A percentile compares a stretch with the other conserved stretches of the same genome.
phyloP scores from a whole-genome alignment of 2,329 filamentous ascomycete species.

The Nigrospora oryzae region DNA sequence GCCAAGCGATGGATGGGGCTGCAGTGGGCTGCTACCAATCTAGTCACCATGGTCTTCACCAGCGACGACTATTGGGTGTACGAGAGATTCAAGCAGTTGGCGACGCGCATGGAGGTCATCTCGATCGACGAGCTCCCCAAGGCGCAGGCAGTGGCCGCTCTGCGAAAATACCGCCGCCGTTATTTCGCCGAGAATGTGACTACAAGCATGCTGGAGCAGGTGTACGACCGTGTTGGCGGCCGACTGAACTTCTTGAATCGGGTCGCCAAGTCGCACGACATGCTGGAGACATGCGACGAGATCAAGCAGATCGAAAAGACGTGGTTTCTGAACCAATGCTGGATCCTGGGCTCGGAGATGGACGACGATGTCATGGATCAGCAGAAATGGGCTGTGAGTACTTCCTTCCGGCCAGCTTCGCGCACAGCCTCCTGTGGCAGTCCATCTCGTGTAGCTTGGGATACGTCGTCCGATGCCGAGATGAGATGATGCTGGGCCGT shows the following conservation, averaged over 20 bases:
- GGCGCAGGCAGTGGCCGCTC: constrained; percentile 34
- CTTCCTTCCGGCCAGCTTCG: background rate
- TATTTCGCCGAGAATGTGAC: constrained; percentile 33
- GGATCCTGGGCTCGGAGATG: constrained; percentile 65
- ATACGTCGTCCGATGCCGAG: no score
- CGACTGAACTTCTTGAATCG: constrained; percentile 44
- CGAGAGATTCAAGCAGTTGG: constrained; percentile 45
- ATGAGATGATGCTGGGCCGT: no score
- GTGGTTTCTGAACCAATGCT: constrained; percentile 72
- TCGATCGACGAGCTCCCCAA: constrained; percentile 43
- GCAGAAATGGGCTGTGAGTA: constrained; percentile 82
- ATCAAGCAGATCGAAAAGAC: constrained; percentile 63
- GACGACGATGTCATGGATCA: constrained; percentile 99
- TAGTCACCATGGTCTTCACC: constrained; percentile 52
- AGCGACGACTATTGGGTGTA: constrained; percentile 53
- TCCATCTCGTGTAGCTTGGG: no score
- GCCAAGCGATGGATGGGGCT: background rate
- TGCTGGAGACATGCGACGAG: constrained; percentile 39
- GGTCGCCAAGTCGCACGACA: constrained; percentile 41
- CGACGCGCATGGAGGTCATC: constrained; percentile 45
- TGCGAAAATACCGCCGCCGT: constrained; percentile 38
- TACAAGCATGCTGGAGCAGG: constrained; percentile 32
- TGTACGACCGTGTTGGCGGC: constrained; percentile 46
- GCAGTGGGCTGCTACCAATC: constrained; percentile 60
- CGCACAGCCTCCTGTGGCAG: background rate